Evolutionary conservation across 768 basidiomycete species (phyloP), one percentile per base, ranked within the genome.

Genomic region (Mycena amicta): DNA sequence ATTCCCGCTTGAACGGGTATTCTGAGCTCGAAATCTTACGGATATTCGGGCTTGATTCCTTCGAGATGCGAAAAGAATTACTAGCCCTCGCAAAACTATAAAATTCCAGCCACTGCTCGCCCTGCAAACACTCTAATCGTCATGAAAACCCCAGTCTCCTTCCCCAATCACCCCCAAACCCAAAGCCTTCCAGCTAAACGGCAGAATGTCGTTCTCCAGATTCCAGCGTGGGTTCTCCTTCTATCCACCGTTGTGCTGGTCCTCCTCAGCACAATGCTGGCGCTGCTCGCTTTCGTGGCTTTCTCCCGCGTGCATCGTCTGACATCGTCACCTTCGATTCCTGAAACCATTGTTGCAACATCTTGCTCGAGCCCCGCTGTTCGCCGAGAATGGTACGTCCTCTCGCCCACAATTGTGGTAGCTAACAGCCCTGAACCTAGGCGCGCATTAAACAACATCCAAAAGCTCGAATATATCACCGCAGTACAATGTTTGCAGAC

Each of bases 401-500:
- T 31, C 45, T 22, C 20, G 41, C 41, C 20, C 12, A 20, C 20
- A 6, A 43, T 6, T 27, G 23, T 22, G 50, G 39, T 18, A 18
- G 23, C 26, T 56, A 15, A 56, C 39, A 15, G 15, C 22, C 2
- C 11, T 1, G 2, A 18, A 28, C 23, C 16, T 40, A 76, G 75
- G 75, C 67, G 74, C 29, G 65, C 60, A 5, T 57, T 76, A 28
- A 66, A 57, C 26, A 60, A 53, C 11, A 18, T n/a, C 1, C 63
- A 77, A 52, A 73, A 71, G 58, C 45, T 37, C 4, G 66, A 69
- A 0, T 77, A 75, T 52, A 72, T 75, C 30, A 47, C 53, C 3
- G 64, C 64, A 0, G 64, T 66, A 8, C 61, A 66, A 46, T 78
- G 77, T 43, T 59, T 77, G 1, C 75, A 77, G 52, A 53, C 62